These are phyloP conservation scores for Protomyces pachydermus DNA, from an alignment of 1,139 yeast genomes.

Conservation along the genomic window DNA sequence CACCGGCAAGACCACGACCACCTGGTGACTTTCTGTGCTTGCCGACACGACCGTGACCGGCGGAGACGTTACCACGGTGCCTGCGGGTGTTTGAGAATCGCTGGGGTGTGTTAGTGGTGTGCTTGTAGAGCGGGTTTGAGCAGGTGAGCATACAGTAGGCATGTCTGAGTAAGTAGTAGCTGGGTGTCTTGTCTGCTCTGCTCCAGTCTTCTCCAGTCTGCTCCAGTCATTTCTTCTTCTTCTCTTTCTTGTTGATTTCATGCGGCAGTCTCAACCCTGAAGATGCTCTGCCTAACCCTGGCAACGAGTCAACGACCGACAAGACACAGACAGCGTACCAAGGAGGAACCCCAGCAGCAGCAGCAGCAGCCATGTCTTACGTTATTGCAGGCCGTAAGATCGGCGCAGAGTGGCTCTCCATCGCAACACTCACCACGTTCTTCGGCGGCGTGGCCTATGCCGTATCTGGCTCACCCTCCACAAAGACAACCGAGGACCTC, in stretches of 20 bases:
- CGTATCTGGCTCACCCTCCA: conserved; percentile 35
- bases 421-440: conserved; percentile 39
- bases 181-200: background rate
- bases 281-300: background rate
- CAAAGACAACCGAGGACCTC: conserved; percentile 27
- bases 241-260: background rate
- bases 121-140: background rate
- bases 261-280: background rate
- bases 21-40: conserved; percentile 99
- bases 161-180: background rate
- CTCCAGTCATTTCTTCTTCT: background rate
- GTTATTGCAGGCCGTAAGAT: conserved; percentile 26
- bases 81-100: background rate
- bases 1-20: conserved; percentile 99
- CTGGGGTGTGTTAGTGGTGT: background rate
- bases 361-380: conserved; percentile 8
- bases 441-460: conserved; percentile 38
- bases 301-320: background rate
- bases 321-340: background rate
- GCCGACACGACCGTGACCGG: conserved; percentile 99
- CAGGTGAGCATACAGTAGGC: background rate
- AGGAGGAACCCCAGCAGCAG: background rate
- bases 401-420: conserved; percentile 36
- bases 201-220: background rate
- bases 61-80: conserved; percentile 99